Conservation (phyloP, 139 green algal species). For the Closterium sp. region DNA sequence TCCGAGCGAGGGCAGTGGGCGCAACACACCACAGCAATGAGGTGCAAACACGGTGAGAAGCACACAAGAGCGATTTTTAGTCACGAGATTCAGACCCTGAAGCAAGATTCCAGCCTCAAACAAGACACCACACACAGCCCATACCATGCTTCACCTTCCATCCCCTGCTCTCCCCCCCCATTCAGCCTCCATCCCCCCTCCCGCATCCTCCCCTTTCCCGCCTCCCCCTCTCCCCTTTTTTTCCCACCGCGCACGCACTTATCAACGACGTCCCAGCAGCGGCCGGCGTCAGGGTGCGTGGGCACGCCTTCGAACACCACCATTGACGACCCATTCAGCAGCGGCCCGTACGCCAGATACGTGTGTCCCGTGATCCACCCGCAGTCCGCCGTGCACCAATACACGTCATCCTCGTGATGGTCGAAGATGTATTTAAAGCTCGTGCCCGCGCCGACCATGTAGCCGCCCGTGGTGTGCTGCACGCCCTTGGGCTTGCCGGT, state of each 20-base stretch:
- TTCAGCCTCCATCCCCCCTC: neutral
- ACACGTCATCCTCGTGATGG: constrained; percentile 46
- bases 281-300: constrained; percentile 64
- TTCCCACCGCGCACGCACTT: constrained; percentile 43
- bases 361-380: constrained; percentile 93
- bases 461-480: constrained; percentile 53
- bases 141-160: neutral
- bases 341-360: constrained; percentile 70
- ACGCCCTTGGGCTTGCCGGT: constrained; percentile 62
- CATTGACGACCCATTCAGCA: constrained; percentile 77
- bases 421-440: constrained; percentile 58
- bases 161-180: too few relatives aligned
- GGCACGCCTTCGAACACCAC: constrained; percentile 95
- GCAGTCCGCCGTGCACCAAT: constrained; percentile 87
- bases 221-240: too few relatives aligned
- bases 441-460: constrained; percentile 62
- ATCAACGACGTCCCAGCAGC: constrained; percentile 77
- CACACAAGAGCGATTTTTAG: neutral
- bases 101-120: neutral
- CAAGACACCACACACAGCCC: neutral
- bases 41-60: neutral
- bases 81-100: neutral
- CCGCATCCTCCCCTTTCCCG: neutral
- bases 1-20: too few relatives aligned
- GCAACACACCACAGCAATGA: neutral